Evolutionary conservation across 805 yeast species (phyloP).

Genomic region (Myxozyma vanderwaltii): DNA sequence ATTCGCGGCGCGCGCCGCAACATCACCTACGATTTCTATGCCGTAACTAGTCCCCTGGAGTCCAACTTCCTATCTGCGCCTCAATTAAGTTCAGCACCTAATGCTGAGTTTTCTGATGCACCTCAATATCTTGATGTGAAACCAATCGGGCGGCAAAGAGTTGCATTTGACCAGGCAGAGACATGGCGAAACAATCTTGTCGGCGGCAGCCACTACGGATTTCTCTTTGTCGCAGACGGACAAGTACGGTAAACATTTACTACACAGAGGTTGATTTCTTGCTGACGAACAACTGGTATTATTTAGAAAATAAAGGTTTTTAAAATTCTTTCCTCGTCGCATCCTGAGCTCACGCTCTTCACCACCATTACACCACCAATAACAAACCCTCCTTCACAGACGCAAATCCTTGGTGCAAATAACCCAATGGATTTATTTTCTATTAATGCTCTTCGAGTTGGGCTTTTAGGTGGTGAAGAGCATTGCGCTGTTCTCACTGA

Average conservation of each 20-base stretch:
- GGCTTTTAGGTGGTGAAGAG: slow-evolving; percentile 28
- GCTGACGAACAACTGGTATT: too few species aligned
- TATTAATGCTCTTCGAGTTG: slow-evolving; percentile 22
- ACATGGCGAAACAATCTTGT: slow-evolving; percentile 27
- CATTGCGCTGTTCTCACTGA: slow-evolving; percentile 28
- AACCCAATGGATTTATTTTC: slow-evolving; percentile 25
- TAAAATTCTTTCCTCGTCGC: slow-evolving; percentile 14
- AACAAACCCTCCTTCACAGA: slow-evolving; percentile 18
- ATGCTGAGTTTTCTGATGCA: neutral
- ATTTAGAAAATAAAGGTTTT: slow-evolving; percentile 19
- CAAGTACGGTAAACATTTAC: neutral
- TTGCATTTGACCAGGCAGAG: slow-evolving; percentile 10
- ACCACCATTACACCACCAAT: slow-evolving; percentile 20
- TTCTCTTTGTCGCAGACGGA: slow-evolving; percentile 28
- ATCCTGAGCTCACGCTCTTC: slow-evolving; percentile 14
- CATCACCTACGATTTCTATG: slow-evolving; percentile 1
- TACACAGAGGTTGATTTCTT: too few species aligned
- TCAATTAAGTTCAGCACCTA: neutral
- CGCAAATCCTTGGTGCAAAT: slow-evolving; percentile 28
- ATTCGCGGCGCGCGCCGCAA: slow-evolving; percentile 1
- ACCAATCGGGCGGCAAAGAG: slow-evolving; percentile 12
- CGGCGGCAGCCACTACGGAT: slow-evolving; percentile 18
- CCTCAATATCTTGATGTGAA: slow-evolving; percentile 10
- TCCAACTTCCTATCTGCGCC: neutral
- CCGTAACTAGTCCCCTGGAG: neutral